phyloP scores from a whole-genome alignment of 805 yeast genomes.

The Myxozyma neglecta region DNA sequence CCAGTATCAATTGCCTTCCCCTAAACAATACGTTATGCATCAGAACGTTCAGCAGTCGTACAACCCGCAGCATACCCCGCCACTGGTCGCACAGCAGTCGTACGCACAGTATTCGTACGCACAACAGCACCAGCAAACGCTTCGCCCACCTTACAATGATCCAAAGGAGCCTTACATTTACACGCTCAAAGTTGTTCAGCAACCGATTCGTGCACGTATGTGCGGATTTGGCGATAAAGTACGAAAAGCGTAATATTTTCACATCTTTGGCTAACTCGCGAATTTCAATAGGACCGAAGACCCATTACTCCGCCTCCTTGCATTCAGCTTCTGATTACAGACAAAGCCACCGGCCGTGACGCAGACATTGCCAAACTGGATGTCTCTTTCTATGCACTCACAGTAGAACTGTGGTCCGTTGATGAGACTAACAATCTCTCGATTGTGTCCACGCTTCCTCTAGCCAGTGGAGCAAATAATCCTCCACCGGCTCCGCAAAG shows the following conservation, averaged over 20 bases:
- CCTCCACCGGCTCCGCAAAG: neutral
- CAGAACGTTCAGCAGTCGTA: constrained; percentile 5
- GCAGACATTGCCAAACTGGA: constrained; percentile 39
- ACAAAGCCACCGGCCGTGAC: constrained; percentile 35
- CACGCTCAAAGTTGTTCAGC: constrained; percentile 43
- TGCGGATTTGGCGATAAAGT: constrained; percentile 49
- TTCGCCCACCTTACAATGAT: constrained; percentile 11
- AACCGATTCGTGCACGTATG: constrained; percentile 50
- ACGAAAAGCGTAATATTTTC: constrained; percentile 3
- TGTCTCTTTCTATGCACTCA: constrained; percentile 42
- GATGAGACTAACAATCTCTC: constrained; percentile 39
- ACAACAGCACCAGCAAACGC: neutral
- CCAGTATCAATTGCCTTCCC: constrained; percentile 11
- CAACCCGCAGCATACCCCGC: constrained; percentile 1
- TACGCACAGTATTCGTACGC: constrained; percentile 3
- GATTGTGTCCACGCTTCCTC: constrained; percentile 29
- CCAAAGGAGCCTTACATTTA: constrained; percentile 30
- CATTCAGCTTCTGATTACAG: constrained; percentile 34
- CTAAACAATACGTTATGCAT: neutral
- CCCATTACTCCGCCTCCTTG: constrained; percentile 41
- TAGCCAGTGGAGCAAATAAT: constrained; percentile 7
- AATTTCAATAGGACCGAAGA: constrained; percentile 35
- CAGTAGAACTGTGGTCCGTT: constrained; percentile 46
- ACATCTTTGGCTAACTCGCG: neutral
- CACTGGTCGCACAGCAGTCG: constrained; percentile 3